phyloP scores from a whole-genome alignment of 176 grass and related monocot species.

The Avena atlantica region DNA sequence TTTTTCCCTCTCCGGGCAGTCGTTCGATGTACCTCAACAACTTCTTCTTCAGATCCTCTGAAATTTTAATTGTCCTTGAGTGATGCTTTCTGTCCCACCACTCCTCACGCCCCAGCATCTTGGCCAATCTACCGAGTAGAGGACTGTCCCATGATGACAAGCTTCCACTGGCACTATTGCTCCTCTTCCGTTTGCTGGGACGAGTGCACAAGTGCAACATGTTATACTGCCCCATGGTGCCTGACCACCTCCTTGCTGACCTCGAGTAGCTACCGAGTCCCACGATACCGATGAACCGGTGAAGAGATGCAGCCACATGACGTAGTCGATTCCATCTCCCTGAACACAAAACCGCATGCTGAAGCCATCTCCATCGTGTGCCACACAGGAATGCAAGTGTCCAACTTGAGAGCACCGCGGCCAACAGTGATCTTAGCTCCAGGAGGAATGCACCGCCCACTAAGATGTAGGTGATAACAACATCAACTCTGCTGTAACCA shows the following conservation, averaged over 20 bases:
- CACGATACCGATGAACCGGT: not conserved
- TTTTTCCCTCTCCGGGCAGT: too few relatives aligned
- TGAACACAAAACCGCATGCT: not conserved
- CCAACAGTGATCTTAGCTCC: not conserved
- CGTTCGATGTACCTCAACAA: too few relatives aligned
- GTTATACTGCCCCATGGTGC: not conserved
- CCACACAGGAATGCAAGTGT: not conserved
- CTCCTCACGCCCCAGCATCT: not conserved
- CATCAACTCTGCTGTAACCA: not conserved
- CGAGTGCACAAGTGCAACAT: conserved; percentile 11
- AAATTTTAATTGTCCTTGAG: not conserved
- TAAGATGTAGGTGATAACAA: not conserved
- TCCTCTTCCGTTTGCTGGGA: not conserved
- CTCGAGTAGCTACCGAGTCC: too few relatives aligned
- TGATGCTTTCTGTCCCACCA: conserved; percentile 28
- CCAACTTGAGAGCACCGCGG: not conserved
- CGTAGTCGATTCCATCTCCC: not conserved
- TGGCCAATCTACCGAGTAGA: not conserved
- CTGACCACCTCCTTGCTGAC: too few relatives aligned
- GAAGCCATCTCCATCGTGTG: not conserved
- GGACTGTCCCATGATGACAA: not conserved
- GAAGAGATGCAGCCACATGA: not conserved
- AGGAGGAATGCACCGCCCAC: not conserved
- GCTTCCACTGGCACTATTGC: too few relatives aligned
- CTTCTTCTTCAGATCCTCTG: not conserved